These are phyloP conservation scores for Phellopilus nigrolimitatus DNA, from an alignment of 1,284 basidiomycete species.

Conservation along the genomic window DNA sequence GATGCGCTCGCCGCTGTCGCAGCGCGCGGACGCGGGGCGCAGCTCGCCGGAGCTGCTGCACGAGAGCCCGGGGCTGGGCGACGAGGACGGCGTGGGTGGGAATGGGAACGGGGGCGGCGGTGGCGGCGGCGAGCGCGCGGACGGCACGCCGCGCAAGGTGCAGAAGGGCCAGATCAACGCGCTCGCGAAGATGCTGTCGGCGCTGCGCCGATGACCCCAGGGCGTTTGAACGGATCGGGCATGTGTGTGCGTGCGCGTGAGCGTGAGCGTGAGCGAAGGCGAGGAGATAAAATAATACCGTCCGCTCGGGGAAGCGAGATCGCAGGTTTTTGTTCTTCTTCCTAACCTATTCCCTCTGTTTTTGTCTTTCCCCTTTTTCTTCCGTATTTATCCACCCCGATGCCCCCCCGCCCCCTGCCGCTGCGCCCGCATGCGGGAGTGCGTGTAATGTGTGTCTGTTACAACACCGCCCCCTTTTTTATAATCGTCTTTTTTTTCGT, in stretches of 20 bases:
- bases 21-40: slow-evolving; percentile 25
- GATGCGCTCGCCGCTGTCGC: slow-evolving; percentile 36
- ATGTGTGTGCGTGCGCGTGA: neutral
- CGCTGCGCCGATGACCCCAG: slow-evolving; percentile 26
- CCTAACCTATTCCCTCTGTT: neutral
- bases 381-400: neutral
- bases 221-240: neutral
- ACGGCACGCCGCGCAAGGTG: slow-evolving; percentile 59
- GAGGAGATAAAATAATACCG: no score
- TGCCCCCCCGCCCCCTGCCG: neutral
- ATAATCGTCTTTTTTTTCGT: no score
- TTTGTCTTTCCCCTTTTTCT: neutral
- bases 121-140: slow-evolving; percentile 48
- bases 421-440: no score
- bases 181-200: slow-evolving; percentile 79
- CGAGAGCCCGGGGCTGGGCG: neutral
- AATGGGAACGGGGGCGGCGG: slow-evolving; percentile 45
- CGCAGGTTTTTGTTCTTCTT: no score
- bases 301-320: no score
- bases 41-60: slow-evolving; percentile 24
- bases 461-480: no score
- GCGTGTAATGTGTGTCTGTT: no score
- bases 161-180: slow-evolving; percentile 81
- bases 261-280: neutral
- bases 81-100: slow-evolving; percentile 9